Conservation (phyloP, 305 asterid species). For the Coffea humblotiana region DNA sequence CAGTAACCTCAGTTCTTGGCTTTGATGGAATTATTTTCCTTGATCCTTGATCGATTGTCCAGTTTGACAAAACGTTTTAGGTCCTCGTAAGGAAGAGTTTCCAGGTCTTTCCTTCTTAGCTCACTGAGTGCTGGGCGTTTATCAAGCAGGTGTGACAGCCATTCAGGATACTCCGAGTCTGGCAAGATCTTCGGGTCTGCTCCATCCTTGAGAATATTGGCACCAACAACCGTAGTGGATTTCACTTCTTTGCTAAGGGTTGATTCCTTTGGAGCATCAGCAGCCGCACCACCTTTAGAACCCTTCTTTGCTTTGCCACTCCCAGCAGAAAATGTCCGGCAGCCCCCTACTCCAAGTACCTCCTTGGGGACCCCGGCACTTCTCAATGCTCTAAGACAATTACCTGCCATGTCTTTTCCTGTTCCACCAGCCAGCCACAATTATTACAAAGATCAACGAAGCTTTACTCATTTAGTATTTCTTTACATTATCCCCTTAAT, state of each 20-base stretch:
- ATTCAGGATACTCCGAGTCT: slow-evolving; percentile 79
- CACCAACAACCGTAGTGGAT: slow-evolving; percentile 79
- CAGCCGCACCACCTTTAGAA: slow-evolving; percentile 66
- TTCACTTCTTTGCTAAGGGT: slow-evolving; percentile 78
- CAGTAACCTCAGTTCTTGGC: slow-evolving; percentile 54
- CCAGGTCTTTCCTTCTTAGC: slow-evolving; percentile 59
- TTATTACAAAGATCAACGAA: slow-evolving; percentile 11
- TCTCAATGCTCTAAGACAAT: slow-evolving; percentile 40
- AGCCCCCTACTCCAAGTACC: slow-evolving; percentile 37
- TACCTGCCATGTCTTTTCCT: slow-evolving; percentile 46
- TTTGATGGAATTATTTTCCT: slow-evolving; percentile 72
- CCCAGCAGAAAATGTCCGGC: slow-evolving; percentile 72
- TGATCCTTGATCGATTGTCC: slow-evolving; percentile 88
- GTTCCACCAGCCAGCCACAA: slow-evolving; percentile 19
- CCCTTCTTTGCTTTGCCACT: slow-evolving; percentile 76
- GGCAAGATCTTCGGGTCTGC: slow-evolving; percentile 78
- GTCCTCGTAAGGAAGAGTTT: slow-evolving; percentile 66
- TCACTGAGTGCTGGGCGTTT: slow-evolving; percentile 72
- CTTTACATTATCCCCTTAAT: background rate
- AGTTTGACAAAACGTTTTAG: slow-evolving; percentile 83
- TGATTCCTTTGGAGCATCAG: slow-evolving; percentile 73
- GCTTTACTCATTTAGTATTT: background rate
- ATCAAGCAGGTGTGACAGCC: slow-evolving; percentile 80
- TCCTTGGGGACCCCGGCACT: slow-evolving; percentile 38
- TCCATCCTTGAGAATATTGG: slow-evolving; percentile 79